Evolutionary conservation across 73 alveolate genomes (phyloP).

Genomic region (Uronychia binucleata): DNA sequence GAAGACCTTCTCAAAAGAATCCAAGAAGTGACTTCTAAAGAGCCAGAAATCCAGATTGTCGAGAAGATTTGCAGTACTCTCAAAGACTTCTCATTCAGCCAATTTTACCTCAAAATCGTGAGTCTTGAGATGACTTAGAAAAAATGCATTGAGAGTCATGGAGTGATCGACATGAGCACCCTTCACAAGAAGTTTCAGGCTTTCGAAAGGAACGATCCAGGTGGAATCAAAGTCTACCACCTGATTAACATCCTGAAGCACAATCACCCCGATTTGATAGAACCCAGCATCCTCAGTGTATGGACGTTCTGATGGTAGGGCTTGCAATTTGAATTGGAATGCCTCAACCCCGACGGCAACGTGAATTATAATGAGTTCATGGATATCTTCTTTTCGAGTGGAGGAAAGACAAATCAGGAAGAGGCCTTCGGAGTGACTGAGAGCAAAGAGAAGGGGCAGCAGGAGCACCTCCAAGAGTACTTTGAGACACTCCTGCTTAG

Average conservation of each 20-base stretch:
- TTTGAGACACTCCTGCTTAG: conserved; percentile 13
- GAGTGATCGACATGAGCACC: conserved; percentile 10
- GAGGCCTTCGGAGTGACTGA: no score
- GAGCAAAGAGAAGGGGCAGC: no score
- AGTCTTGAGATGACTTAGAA: background rate
- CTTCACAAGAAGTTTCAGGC: conserved; percentile 6
- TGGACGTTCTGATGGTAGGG: conserved; percentile 38
- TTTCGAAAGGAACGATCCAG: conserved; percentile 25
- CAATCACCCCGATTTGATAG: conserved; percentile 27
- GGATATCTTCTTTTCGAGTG: conserved; percentile 3
- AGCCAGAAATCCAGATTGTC: conserved; percentile 27
- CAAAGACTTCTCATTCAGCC: conserved; percentile 29
- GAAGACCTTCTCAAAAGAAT: conserved; percentile 44
- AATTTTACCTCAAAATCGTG: conserved; percentile 22
- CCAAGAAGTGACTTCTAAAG: conserved; percentile 8
- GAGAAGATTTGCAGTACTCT: background rate
- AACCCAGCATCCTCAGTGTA: no score
- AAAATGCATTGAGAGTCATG: conserved; percentile 2
- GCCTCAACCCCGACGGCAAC: conserved; percentile 33
- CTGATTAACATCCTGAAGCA: conserved; percentile 41
- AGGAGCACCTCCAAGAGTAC: background rate
- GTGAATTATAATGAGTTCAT: conserved; percentile 48
- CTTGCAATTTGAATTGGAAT: conserved; percentile 40
- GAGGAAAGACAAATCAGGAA: background rate
- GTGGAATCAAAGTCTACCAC: conserved; percentile 44